phyloP scores from a whole-genome alignment of 257 asterid species.

The Gynochthodes officinalis region DNA sequence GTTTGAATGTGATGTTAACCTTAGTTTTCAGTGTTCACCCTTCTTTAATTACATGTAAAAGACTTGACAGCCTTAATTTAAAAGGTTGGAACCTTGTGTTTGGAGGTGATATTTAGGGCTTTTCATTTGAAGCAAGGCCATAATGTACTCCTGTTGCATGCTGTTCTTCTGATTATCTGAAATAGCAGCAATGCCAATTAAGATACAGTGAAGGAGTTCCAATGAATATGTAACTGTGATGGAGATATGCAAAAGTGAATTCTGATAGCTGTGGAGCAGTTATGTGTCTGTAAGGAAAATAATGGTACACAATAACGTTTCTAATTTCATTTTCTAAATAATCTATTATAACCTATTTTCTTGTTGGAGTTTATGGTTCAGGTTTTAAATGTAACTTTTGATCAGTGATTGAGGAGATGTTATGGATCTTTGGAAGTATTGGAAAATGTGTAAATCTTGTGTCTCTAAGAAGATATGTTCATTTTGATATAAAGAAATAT shows the following conservation, averaged over 20 bases:
- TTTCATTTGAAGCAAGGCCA: not conserved
- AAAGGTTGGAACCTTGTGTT: conserved; percentile 4
- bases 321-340: not conserved
- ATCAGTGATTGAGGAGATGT: not conserved
- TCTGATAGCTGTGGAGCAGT: not conserved
- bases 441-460: not conserved
- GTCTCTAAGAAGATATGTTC: not conserved
- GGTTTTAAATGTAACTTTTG: not conserved
- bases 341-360: not conserved
- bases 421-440: not conserved
- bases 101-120: not conserved
- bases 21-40: not conserved
- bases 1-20: not conserved
- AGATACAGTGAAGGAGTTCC: not conserved
- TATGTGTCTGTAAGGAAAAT: not conserved
- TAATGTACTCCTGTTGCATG: not conserved
- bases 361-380: not conserved
- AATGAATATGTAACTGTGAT: too few relatives aligned
- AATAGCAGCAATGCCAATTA: not conserved
- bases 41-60: not conserved
- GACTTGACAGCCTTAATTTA: not conserved
- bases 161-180: not conserved
- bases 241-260: not conserved
- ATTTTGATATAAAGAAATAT: not conserved
- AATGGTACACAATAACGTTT: not conserved